A percentile compares a stretch with the other conserved stretches of the same genome.
These are phyloP conservation scores for Podospora anserina DNA, from an alignment of 495 filamentous ascomycete species.

Conservation along the genomic window DNA sequence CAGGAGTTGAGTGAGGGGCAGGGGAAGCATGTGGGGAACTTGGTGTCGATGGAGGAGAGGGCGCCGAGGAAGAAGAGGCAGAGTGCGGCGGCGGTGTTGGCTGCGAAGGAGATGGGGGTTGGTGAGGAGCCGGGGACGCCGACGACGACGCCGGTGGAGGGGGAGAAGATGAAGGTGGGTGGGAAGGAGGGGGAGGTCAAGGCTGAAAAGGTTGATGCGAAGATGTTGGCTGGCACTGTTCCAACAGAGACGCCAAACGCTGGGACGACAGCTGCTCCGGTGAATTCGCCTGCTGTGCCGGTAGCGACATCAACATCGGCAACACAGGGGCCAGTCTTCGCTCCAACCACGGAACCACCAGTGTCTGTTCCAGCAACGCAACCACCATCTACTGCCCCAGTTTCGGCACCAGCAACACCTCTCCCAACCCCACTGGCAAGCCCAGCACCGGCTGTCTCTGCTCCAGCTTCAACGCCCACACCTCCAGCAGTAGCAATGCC, in stretches of 20 bases:
- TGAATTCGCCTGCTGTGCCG: neutral
- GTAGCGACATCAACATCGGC: neutral
- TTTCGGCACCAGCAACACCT: neutral
- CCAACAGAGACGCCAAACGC: neutral
- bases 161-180: neutral
- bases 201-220: conserved; percentile 21
- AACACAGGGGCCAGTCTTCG: neutral
- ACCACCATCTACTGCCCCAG: neutral
- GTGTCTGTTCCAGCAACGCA: conserved; percentile 1
- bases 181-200: conserved; percentile 23
- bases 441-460: neutral
- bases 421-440: neutral
- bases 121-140: conserved; percentile 28
- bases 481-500: neutral
- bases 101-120: conserved; percentile 33
- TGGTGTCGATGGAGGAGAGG: conserved; percentile 58
- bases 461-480: conserved; percentile 1
- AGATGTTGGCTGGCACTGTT: conserved; percentile 11
- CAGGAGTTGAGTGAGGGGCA: conserved; percentile 74
- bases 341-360: neutral
- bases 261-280: neutral
- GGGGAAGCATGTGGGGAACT: conserved; percentile 68
- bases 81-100: conserved; percentile 29
- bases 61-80: conserved; percentile 47
- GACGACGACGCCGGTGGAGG: conserved; percentile 4